Evolutionary conservation across 495 filamentous ascomycete genomes (phyloP), one percentile per base, ranked within the genome.

Genomic region (Hypoxylon fuscum): DNA sequence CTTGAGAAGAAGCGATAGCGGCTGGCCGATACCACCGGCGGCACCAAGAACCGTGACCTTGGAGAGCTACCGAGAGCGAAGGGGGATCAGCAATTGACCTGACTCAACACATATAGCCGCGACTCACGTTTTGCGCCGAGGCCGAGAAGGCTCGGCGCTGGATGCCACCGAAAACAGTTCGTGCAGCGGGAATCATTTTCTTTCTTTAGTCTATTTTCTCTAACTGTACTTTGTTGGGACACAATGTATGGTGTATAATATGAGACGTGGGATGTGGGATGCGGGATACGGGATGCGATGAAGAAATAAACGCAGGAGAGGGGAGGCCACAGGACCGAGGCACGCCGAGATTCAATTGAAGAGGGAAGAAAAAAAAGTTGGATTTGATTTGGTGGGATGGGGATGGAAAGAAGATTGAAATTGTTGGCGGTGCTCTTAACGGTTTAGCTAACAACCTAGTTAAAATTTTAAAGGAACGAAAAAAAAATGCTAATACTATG

Each of bases 11-110:
- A 98, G 89, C 47, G 95, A 98, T 63, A 98, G 80, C 71, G 95
- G 95, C 84, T 98, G 95, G 73, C 95, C 95, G 80, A 98, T 98
- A 76, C 95, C 95, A 80, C 95, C 95, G 74, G 89, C 88, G 64
- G 94, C 95, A 81, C 95, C 95, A 70, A 98, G 88, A 53, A 98
- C 93, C 69, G 92, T 87, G 67, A 98, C 95, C 85, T 97, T 97
- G 75, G 93, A 93, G 74, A 91, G 86, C 95, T 98, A 76, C 23
- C 64, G 44, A 51, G 45, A 20, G 25, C 18, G 14, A 49, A 40
- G 10, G 43, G 14, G 25, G 25, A 59, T 70, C 69, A 58, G 20
- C 53, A 62, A 64, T 68, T 52, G 56, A 62, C 11, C 12, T 40
- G 9, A 7, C 15, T 18, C 37, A 15, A 15, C 37, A 15, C 37